Base-by-base conservation (phyloP, 176 grass and related monocot genomes). In the Urochloa ruziziensis region DNA sequence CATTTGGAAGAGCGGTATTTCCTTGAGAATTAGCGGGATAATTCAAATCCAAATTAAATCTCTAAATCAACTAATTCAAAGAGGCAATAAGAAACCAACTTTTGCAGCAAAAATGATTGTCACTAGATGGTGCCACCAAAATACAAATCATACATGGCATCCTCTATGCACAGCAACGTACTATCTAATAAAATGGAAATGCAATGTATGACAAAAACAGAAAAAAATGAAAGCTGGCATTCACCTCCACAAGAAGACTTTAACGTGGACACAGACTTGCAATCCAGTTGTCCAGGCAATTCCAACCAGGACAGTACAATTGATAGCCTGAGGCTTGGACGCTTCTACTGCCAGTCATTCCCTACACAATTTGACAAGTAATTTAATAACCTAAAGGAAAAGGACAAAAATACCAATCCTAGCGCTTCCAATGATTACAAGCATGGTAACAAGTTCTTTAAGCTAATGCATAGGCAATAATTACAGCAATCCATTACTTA, bases 261-360 rank as follows among this genome's bases (percentile, higher is more conserved):
- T 85, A 85, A 67, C 51, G 35, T 78, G 83, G 63, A 46, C 73
- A 78, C 49, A 78, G 62, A 65, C 74, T 48, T 34, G 73, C 36
- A 27, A 78, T 85, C 83, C 83, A 78, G 74, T 52, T 69, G 63
- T 78, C 74, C 51, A 85, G 62, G 52, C 62, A 78, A 47, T 59
- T 67, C 74, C 51, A 85, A 78, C 73, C 27, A 60, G 83, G 25
- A 17, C 63, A 19, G 51, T 78, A 70, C 29, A 69, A 36, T 17
- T 69, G 83, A 85, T 70, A 69, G 10, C 63, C 62, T 6, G 63
- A 70, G 73, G 74, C 73, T 61, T 78, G 37, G 21, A 77, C 62
- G 13, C 60, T 84, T 75, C 59, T 75, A 75, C 70, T 53, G n/a
- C 46, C 82, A 84, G 73, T 76, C 60, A 75, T 84, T 29, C 62